Base-by-base conservation (phyloP, 495 filamentous ascomycete genomes). In the Penicillium cinerascens region DNA sequence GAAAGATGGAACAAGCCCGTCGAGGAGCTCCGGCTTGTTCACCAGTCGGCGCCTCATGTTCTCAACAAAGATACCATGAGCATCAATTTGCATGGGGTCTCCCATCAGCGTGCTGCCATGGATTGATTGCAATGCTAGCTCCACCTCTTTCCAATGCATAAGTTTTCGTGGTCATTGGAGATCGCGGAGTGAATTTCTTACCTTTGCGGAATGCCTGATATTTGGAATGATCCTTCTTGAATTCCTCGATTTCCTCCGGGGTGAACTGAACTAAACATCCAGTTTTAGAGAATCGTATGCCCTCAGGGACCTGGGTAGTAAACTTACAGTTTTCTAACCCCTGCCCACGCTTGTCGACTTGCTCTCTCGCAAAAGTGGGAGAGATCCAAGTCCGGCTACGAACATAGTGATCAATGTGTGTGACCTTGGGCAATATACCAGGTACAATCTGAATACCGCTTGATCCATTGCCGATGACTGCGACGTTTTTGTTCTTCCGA, bases 391-490 rank as follows among this genome's bases (percentile, higher is more conserved):
- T 74, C 11, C 56, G 60, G 26, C 56, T 67, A 10, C 70, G 64
- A 13, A 77, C 63, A 47, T 75, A 79, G 26, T 70, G 75, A 27
- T 74, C 71, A 15, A 78, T 66, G 17, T 76, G 71, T 10, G 68
- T 59, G 13, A 82, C 79, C 7, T 71, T 55, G 11, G 79, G 78
- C 47, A 84, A 74, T 20, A 87, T 74, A 6, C 76, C 76, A 1
- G 84, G 82, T 13, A 89, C 76, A 18, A 87, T 75, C 55, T 88
- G 84, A 27, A 74, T 70, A 2, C 70, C 71, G 55, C 72, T 77
- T 5, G 68, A 78, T 3, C 79, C 78, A 43, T 75, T 76, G 1
- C 81, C 82, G 45, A 85, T 77, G 0, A 83, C 63, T 2, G 76
- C 79, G 35, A 85, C 75, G 11, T 56, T 66, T 55, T 82, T 78